A percentile compares a stretch with the other conserved stretches of the same genome.
phyloP scores from a whole-genome alignment of 179 eudicot genomes.

The Silene noctiflora region DNA sequence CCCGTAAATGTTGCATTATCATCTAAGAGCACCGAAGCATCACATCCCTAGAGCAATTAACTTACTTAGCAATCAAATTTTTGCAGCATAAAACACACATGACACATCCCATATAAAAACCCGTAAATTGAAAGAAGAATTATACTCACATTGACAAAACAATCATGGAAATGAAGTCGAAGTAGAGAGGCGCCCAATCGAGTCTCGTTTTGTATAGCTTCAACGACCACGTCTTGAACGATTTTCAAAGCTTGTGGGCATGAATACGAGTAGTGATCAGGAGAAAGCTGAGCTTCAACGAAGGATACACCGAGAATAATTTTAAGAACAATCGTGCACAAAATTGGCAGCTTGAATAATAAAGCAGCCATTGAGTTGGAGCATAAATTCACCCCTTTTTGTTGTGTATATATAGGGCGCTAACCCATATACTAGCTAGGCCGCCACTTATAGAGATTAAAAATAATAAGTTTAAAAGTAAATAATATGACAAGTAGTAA shows the following conservation, averaged over 20 bases:
- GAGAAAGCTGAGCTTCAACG: slow-evolving; percentile 17
- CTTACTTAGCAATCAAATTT: too few relatives aligned
- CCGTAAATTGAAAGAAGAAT: neutral
- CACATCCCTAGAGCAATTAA: slow-evolving; percentile 33
- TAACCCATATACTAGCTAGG: neutral
- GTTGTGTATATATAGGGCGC: neutral
- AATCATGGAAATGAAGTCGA: slow-evolving; percentile 38
- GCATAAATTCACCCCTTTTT: neutral
- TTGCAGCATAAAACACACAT: too few relatives aligned
- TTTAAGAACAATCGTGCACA: neutral
- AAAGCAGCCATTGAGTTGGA: neutral
- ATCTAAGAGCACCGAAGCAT: slow-evolving; percentile 35
- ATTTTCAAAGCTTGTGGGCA: slow-evolving; percentile 19
- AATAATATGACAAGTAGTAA: neutral
- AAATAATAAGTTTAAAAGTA: neutral
- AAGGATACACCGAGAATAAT: neutral
- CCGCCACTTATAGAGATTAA: neutral
- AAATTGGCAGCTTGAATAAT: neutral
- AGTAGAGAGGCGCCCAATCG: slow-evolving; percentile 38
- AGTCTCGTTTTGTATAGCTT: slow-evolving; percentile 25
- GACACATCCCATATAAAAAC: neutral
- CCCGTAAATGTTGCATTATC: slow-evolving; percentile 36
- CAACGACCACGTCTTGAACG: slow-evolving; percentile 14
- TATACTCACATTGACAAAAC: slow-evolving; percentile 37
- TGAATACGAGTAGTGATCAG: slow-evolving; percentile 18